A percentile compares a stretch with the other conserved stretches of the same genome.
These are phyloP conservation scores for Tylopilus plumbeoviolaceoides DNA, from an alignment of 768 basidiomycete genomes.

Conservation along the genomic window DNA sequence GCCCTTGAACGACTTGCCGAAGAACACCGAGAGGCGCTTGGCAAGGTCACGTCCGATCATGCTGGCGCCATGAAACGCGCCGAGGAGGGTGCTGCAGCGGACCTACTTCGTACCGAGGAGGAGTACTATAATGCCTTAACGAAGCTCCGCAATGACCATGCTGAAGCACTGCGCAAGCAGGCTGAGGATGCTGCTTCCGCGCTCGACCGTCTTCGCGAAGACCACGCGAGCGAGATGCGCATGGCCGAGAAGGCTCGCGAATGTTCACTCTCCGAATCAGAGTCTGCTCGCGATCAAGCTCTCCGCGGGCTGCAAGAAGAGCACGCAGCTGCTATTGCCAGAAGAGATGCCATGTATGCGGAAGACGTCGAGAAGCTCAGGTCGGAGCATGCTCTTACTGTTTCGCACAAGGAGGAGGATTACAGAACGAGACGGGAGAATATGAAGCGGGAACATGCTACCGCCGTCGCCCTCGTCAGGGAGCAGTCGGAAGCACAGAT, in stretches of 20 bases:
- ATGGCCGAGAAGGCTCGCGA: conserved; percentile 73
- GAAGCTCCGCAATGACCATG: conserved; percentile 71
- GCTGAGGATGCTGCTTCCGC: conserved; percentile 54
- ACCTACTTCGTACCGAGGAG: conserved; percentile 67
- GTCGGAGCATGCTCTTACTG: conserved; percentile 52
- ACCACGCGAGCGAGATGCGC: conserved; percentile 70
- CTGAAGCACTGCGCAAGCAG: conserved; percentile 58
- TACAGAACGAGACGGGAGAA: conserved; percentile 37
- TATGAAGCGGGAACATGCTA: conserved; percentile 34
- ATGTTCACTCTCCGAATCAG: conserved; percentile 69
- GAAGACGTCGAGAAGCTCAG: conserved; percentile 66
- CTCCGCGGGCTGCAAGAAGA: conserved; percentile 70
- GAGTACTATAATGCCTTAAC: conserved; percentile 80
- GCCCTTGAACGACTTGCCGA: conserved; percentile 44
- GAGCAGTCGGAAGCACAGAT: conserved; percentile 42
- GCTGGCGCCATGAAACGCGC: conserved; percentile 53
- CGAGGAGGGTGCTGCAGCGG: conserved; percentile 53
- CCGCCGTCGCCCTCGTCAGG: conserved; percentile 27
- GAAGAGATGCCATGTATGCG: conserved; percentile 60
- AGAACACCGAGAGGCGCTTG: conserved; percentile 52
- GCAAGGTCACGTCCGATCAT: conserved; percentile 50
- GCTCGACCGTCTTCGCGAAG: conserved; percentile 69
- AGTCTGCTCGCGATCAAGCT: conserved; percentile 59
- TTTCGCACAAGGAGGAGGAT: conserved; percentile 58
- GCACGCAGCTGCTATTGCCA: conserved; percentile 58